Conservation (phyloP, 108 stramenopile genomes). For the Discostella stelligeroides region DNA sequence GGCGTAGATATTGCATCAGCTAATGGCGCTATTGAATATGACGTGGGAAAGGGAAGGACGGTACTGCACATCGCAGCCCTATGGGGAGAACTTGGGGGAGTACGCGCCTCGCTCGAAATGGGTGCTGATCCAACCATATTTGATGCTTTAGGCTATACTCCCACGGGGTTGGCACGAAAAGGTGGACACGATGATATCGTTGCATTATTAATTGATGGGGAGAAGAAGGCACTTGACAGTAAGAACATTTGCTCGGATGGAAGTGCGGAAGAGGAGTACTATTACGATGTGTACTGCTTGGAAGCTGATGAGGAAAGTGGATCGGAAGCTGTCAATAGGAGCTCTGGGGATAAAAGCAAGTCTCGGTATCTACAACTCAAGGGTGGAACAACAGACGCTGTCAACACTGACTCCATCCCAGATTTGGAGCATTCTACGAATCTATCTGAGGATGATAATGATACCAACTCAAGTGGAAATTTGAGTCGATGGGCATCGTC, state of each 20-base stretch:
- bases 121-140: slow-evolving; percentile 33
- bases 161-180: slow-evolving; percentile 25
- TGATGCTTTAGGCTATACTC: slow-evolving; percentile 30
- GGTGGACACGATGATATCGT: slow-evolving; percentile 20
- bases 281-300: slow-evolving; percentile 45
- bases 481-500: slow-evolving; percentile 1
- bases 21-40: background rate
- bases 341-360: background rate
- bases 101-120: slow-evolving; percentile 29
- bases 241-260: background rate
- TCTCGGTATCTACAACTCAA: background rate
- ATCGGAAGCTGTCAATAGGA: background rate
- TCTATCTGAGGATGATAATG: slow-evolving; percentile 35
- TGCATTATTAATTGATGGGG: slow-evolving; percentile 8
- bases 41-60: slow-evolving; percentile 28
- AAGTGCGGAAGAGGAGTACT: slow-evolving; percentile 29
- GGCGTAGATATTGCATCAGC: slow-evolving; percentile 1
- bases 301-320: slow-evolving; percentile 21
- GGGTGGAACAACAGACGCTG: background rate
- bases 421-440: slow-evolving; percentile 24
- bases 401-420: slow-evolving; percentile 13
- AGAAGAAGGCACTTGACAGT: slow-evolving; percentile 1
- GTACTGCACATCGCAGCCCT: slow-evolving; percentile 44
- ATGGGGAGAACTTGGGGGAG: slow-evolving; percentile 44
- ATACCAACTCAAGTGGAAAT: slow-evolving; percentile 1